phyloP scores from a whole-genome alignment of 2,329 filamentous ascomycete genomes.

The Westerdykella sp. region DNA sequence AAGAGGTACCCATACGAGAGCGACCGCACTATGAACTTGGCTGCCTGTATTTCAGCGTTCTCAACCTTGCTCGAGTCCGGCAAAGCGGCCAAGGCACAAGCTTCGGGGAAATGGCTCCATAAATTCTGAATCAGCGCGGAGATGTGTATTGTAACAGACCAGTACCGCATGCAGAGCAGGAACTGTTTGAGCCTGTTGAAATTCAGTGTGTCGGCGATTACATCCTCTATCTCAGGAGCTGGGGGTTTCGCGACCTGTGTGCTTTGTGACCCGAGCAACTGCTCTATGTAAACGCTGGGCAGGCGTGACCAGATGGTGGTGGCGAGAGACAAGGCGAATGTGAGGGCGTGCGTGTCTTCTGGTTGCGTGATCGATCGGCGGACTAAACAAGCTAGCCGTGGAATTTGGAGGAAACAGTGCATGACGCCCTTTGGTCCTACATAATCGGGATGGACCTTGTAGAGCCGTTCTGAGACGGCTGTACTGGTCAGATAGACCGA shows the following conservation, averaged over 20 bases:
- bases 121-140: constrained; percentile 21
- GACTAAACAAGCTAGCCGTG: constrained; percentile 19
- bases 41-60: constrained; percentile 15
- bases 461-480: background rate
- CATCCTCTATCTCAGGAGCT: constrained; percentile 13
- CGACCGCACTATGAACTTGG: constrained; percentile 16
- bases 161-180: constrained; percentile 21
- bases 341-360: constrained; percentile 13
- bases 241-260: constrained; percentile 9
- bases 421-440: constrained; percentile 19
- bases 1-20: constrained; percentile 16
- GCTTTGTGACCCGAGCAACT: constrained; percentile 12
- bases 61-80: constrained; percentile 12
- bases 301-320: constrained; percentile 18
- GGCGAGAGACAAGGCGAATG: constrained; percentile 16
- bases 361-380: constrained; percentile 12
- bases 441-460: background rate
- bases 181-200: constrained; percentile 20
- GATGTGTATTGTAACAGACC: constrained; percentile 20
- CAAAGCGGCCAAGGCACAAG: constrained; percentile 12
- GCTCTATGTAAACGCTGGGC: constrained; percentile 11
- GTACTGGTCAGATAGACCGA: constrained; percentile 23
- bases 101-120: constrained; percentile 17
- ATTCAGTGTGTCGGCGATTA: constrained; percentile 13
- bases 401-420: constrained; percentile 25